These are phyloP conservation scores for Hypoxylon sp. DNA, from an alignment of 2,329 filamentous ascomycete genomes.

Conservation along the genomic window DNA sequence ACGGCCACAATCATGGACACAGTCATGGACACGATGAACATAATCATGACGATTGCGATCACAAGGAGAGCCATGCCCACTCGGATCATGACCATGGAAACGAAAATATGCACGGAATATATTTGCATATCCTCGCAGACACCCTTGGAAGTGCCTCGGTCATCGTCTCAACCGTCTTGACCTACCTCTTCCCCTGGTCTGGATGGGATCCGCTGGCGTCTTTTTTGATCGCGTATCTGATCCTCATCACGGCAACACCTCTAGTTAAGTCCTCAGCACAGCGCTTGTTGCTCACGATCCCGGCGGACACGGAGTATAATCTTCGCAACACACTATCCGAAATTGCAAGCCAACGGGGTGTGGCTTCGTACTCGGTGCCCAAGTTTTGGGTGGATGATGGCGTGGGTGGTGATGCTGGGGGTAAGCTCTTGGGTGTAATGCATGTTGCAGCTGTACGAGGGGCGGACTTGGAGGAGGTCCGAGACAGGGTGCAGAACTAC, in stretches of 20 bases:
- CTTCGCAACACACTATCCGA: constrained; percentile 87
- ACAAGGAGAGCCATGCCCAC: constrained; percentile 50
- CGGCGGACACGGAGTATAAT: constrained; percentile 85
- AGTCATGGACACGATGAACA: constrained; percentile 48
- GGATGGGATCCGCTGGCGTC: constrained; percentile 96
- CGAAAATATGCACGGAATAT: constrained; percentile 98
- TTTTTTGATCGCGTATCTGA: constrained; percentile 90
- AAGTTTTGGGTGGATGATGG: constrained; percentile 92
- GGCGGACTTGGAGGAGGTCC: constrained; percentile 82
- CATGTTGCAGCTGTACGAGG: constrained; percentile 80
- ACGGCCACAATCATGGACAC: constrained; percentile 46
- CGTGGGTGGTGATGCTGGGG: constrained; percentile 52
- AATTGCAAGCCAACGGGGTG: constrained; percentile 81
- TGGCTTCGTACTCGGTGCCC: constrained; percentile 84
- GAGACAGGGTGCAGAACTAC: constrained; percentile 77
- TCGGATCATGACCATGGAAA: constrained; percentile 64
- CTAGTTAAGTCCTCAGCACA: constrained; percentile 86
- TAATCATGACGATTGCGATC: constrained; percentile 48
- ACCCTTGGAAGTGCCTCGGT: constrained; percentile 94
- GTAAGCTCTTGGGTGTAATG: constrained; percentile 80
- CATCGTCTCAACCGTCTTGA: constrained; percentile 88
- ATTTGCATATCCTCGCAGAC: constrained; percentile 92
- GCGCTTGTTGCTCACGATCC: constrained; percentile 83
- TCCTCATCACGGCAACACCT: constrained; percentile 90
- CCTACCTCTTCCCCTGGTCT: constrained; percentile 87